A percentile compares a stretch with the other conserved stretches of the same genome.
These are phyloP conservation scores for Alternaria consortialis DNA, from an alignment of 2,329 filamentous ascomycete genomes.

Conservation along the genomic window DNA sequence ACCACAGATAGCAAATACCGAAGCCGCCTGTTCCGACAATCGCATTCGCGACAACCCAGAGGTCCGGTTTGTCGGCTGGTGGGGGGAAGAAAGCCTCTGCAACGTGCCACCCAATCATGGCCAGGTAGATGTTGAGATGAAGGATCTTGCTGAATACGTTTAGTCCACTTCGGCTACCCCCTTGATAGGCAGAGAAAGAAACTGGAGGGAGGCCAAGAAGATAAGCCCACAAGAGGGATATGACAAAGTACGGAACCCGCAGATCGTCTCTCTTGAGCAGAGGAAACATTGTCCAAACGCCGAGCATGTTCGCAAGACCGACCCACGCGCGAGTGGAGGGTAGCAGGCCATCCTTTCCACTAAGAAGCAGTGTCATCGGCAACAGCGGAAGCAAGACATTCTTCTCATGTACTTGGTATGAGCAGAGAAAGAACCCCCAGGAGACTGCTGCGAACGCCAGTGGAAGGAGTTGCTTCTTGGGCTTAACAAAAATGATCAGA, in stretches of 20 bases:
- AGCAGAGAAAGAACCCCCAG: conserved; percentile 98
- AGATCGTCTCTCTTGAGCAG: conserved; percentile 86
- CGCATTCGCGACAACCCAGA: conserved; percentile 94
- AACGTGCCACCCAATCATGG: conserved; percentile 84
- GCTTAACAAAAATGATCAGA: conserved; percentile 78
- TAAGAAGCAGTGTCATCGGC: conserved; percentile 89
- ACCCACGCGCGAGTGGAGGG: conserved; percentile 86
- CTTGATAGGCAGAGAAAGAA: conserved; percentile 73
- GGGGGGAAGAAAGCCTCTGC: conserved; percentile 73
- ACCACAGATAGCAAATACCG: conserved; percentile 89
- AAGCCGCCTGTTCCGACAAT: conserved; percentile 87
- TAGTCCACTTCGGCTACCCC: conserved; percentile 52
- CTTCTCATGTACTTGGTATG: conserved; percentile 98
- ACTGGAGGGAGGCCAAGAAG: conserved; percentile 86
- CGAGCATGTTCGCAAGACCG: conserved; percentile 92
- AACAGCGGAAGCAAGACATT: conserved; percentile 90
- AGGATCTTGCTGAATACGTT: conserved; percentile 71
- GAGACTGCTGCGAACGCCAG: conserved; percentile 82
- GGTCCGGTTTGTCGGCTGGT: conserved; percentile 81
- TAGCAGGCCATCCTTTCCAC: conserved; percentile 77
- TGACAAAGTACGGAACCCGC: conserved; percentile 81
- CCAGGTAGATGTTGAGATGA: conserved; percentile 78
- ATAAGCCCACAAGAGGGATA: conserved; percentile 90
- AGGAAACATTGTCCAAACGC: conserved; percentile 92
- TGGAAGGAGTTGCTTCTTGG: conserved; percentile 78